Percentiles rank a stretch among this genome's conserved stretches.
phyloP scores from a whole-genome alignment of 768 basidiomycete genomes.

The Tylopilus plumbeoviolaceoides region DNA sequence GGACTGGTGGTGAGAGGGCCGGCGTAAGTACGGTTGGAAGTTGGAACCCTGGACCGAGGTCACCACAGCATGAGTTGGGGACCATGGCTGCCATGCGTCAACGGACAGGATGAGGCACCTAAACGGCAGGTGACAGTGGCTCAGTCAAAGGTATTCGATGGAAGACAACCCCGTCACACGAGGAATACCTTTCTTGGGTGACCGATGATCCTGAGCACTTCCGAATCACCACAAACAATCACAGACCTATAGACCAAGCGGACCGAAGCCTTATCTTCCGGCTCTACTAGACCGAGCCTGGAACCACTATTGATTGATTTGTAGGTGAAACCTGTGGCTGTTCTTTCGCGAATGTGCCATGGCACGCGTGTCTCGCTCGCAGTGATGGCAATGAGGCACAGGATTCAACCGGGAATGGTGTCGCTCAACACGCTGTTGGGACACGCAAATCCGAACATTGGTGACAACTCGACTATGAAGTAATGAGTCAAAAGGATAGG shows the following conservation, averaged over 20 bases:
- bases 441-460: no score
- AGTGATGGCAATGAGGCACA: neutral
- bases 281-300: neutral
- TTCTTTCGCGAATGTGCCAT: no score
- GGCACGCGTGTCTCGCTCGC: neutral
- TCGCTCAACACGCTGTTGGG: no score
- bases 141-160: neutral
- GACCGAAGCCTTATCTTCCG: neutral
- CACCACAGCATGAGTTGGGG: neutral
- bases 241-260: neutral
- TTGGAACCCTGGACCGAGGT: neutral
- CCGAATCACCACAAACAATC: neutral
- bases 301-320: neutral
- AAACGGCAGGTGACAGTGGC: neutral
- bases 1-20: neutral
- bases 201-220: neutral
- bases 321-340: neutral
- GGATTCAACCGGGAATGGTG: no score
- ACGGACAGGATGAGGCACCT: neutral
- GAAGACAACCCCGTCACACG: neutral
- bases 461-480: no score
- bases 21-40: neutral
- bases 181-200: neutral
- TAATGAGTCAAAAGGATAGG: no score
- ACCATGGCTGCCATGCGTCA: neutral